phyloP scores from a whole-genome alignment of 805 yeast genomes.

The Wickerhamomyces bisporus region DNA sequence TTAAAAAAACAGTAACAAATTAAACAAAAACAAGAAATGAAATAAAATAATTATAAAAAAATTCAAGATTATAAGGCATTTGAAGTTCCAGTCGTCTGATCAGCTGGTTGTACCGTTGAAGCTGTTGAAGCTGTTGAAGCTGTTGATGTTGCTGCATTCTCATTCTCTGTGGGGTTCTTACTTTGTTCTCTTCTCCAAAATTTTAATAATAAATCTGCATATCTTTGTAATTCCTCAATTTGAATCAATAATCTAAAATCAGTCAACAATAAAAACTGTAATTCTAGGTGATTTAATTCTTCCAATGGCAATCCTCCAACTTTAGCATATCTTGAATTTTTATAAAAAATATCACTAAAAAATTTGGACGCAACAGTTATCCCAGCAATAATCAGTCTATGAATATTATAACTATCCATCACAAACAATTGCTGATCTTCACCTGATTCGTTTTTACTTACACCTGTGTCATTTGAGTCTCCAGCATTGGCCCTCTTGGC shows the following conservation, averaged over 20 bases:
- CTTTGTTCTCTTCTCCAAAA: constrained; percentile 70
- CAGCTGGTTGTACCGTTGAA: not conserved
- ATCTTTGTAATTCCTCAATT: constrained; percentile 84
- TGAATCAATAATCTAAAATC: constrained; percentile 87
- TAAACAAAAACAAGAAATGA: too few relatives aligned
- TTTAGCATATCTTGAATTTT: constrained; percentile 89
- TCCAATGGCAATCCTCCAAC: constrained; percentile 93
- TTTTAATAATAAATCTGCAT: constrained; percentile 78
- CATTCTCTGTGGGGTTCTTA: constrained; percentile 7
- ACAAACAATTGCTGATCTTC: constrained; percentile 60
- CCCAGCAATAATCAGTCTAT: constrained; percentile 88
- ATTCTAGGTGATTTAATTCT: constrained; percentile 86
- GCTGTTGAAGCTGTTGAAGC: not conserved
- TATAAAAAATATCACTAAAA: constrained; percentile 90
- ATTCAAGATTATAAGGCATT: too few relatives aligned
- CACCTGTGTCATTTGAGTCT: constrained; percentile 22
- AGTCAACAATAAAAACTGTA: constrained; percentile 77
- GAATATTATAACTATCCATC: constrained; percentile 94
- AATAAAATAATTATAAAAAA: too few relatives aligned
- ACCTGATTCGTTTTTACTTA: constrained; percentile 14
- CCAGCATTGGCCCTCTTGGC: constrained; percentile 73
- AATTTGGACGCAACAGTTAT: constrained; percentile 94
- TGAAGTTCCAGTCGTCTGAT: too few relatives aligned
- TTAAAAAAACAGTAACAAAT: too few relatives aligned
- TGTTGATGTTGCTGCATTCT: not conserved